Evolutionary conservation across 1,284 basidiomycete genomes (phyloP).

Genomic region (Irpex sp.): DNA sequence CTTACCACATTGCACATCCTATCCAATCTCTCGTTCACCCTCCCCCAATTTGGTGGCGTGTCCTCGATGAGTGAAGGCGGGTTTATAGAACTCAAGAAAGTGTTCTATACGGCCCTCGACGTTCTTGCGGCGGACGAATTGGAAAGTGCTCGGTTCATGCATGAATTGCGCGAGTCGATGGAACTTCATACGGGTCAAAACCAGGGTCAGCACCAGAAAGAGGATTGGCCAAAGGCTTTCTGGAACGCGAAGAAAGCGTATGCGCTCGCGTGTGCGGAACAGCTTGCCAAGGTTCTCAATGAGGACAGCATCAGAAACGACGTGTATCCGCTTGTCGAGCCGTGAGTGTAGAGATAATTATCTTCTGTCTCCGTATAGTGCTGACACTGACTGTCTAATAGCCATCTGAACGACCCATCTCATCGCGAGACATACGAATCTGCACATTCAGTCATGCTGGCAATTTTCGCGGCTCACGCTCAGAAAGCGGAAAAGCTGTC

Average conservation of each 20-base stretch:
- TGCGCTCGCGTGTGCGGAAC: slow-evolving; percentile 63
- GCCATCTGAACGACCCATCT: slow-evolving; percentile 50
- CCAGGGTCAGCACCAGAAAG: neutral
- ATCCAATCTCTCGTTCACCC: slow-evolving; percentile 64
- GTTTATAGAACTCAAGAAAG: slow-evolving; percentile 64
- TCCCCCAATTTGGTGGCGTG: slow-evolving; percentile 72
- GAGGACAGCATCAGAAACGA: slow-evolving; percentile 43
- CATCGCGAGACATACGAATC: slow-evolving; percentile 72
- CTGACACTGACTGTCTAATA: slow-evolving; percentile 22
- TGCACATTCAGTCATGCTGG: slow-evolving; percentile 69
- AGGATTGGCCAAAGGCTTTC: slow-evolving; percentile 16
- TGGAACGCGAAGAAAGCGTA: slow-evolving; percentile 56
- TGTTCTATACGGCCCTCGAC: slow-evolving; percentile 70
- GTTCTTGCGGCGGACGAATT: slow-evolving; percentile 47
- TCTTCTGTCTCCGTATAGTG: neutral
- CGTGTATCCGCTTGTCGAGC: slow-evolving; percentile 56
- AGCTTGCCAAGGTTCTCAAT: slow-evolving; percentile 57
- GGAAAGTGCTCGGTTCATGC: slow-evolving; percentile 41
- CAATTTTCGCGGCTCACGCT: slow-evolving; percentile 60
- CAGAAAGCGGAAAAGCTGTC: slow-evolving; percentile 30
- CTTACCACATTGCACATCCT: slow-evolving; percentile 49
- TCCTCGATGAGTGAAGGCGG: slow-evolving; percentile 44
- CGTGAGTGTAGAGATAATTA: slow-evolving; percentile 39
- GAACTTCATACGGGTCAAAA: neutral
- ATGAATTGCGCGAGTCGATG: slow-evolving; percentile 31